phyloP scores from a whole-genome alignment of 202 grass and related monocot species.

The Zizania palustris region DNA sequence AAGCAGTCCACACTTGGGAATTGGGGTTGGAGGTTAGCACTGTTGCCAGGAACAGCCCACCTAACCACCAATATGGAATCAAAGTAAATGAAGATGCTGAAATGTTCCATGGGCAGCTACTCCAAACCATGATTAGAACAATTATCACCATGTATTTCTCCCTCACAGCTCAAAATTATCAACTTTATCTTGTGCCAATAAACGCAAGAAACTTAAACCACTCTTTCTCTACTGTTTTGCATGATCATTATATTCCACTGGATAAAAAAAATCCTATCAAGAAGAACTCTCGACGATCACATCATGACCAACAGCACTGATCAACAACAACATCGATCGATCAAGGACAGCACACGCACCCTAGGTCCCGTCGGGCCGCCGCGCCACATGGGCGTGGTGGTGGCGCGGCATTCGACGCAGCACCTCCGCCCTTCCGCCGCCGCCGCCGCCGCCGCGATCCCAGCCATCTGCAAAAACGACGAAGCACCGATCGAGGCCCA shows the following conservation, averaged over 20 bases:
- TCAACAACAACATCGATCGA: background rate
- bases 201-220: background rate
- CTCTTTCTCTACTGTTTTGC: background rate
- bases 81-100: slow-evolving; percentile 42
- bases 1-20: slow-evolving; percentile 36
- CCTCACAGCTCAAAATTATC: slow-evolving; percentile 14
- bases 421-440: slow-evolving; percentile 49
- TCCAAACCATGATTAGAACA: slow-evolving; percentile 33
- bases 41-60: slow-evolving; percentile 58
- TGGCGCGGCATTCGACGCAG: slow-evolving; percentile 85
- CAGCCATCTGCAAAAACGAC: slow-evolving; percentile 36
- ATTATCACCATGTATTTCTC: slow-evolving; percentile 22
- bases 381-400: slow-evolving; percentile 88
- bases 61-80: slow-evolving; percentile 52
- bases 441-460: slow-evolving; percentile 18
- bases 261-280: background rate
- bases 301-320: background rate
- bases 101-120: slow-evolving; percentile 28
- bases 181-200: slow-evolving; percentile 5
- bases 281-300: background rate
- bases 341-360: slow-evolving; percentile 38
- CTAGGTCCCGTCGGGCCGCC: slow-evolving; percentile 81
- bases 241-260: slow-evolving; percentile 21
- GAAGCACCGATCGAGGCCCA: background rate
- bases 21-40: slow-evolving; percentile 46